phyloP scores from a whole-genome alignment of 116 monocot genomes.

The Thalassia testudinum region DNA sequence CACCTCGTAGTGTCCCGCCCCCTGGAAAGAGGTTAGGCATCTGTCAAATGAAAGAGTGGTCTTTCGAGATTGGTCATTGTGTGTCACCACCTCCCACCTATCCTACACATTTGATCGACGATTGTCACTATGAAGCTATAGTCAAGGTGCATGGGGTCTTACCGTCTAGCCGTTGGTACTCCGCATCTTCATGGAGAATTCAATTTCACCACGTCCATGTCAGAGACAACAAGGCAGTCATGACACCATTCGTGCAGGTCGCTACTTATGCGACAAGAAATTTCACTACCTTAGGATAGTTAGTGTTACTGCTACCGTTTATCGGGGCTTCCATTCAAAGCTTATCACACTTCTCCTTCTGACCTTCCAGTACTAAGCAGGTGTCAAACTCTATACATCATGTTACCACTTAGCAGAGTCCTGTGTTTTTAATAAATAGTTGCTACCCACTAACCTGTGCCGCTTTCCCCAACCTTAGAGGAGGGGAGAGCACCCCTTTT shows the following conservation, averaged over 20 bases:
- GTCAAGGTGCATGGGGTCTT: neutral
- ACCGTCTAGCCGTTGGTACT: neutral
- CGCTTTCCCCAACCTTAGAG: neutral
- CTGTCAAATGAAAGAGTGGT: neutral
- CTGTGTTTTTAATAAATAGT: constrained; percentile 20
- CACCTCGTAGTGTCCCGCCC: constrained; percentile 7
- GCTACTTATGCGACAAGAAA: constrained; percentile 10
- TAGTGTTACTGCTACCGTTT: constrained; percentile 6
- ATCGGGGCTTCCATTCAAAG: neutral
- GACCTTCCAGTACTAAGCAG: neutral
- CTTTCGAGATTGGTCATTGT: neutral
- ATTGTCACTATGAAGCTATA: neutral
- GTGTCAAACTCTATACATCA: constrained; percentile 14
- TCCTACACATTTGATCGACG: neutral
- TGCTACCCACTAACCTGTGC: constrained; percentile 5
- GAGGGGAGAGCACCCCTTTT: neutral
- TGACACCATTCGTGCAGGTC: constrained; percentile 11
- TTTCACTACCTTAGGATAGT: constrained; percentile 9
- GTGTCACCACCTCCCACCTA: neutral
- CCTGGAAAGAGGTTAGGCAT: neutral
- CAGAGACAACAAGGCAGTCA: constrained; percentile 1
- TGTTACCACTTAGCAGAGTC: constrained; percentile 25
- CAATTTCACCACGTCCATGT: constrained; percentile 4
- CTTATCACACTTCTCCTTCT: neutral
- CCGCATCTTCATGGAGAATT: neutral